Percentiles rank a stretch among this genome's conserved stretches.
phyloP scores from a whole-genome alignment of 208 protist genomes.

The Entamoeba histolytica region DNA sequence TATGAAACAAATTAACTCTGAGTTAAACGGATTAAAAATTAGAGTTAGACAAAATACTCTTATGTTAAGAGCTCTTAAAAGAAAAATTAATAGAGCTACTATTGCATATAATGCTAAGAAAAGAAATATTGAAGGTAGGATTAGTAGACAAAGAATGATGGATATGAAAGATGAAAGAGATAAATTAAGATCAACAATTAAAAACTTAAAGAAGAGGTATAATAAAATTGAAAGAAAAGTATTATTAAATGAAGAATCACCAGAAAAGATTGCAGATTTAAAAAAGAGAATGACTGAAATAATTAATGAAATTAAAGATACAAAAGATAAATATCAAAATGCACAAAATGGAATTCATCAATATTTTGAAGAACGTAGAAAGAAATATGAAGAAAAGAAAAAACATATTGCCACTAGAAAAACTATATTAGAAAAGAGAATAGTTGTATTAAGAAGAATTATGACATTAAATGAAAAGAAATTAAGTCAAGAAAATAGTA shows the following conservation, averaged over 20 bases:
- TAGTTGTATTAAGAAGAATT: not conserved
- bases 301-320: not conserved
- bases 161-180: not conserved
- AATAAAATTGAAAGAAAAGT: not conserved
- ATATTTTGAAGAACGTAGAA: not conserved
- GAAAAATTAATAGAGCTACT: not conserved
- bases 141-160: not conserved
- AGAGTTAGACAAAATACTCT: not conserved
- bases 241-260: not conserved
- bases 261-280: not conserved
- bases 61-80: not conserved
- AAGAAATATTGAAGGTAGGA: not conserved
- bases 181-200: not conserved
- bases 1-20: not conserved
- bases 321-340: not conserved
- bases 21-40: not conserved
- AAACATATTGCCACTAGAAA: not conserved
- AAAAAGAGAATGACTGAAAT: not conserved
- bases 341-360: not conserved
- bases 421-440: not conserved
- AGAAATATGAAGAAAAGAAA: not conserved
- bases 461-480: not conserved
- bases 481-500: not conserved
- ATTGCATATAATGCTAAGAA: not conserved
- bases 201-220: not conserved